A percentile compares a stretch with the other conserved stretches of the same genome.
These are phyloP conservation scores for Acacia confusa DNA, from an alignment of 306 rosid genomes.

Conservation along the genomic window DNA sequence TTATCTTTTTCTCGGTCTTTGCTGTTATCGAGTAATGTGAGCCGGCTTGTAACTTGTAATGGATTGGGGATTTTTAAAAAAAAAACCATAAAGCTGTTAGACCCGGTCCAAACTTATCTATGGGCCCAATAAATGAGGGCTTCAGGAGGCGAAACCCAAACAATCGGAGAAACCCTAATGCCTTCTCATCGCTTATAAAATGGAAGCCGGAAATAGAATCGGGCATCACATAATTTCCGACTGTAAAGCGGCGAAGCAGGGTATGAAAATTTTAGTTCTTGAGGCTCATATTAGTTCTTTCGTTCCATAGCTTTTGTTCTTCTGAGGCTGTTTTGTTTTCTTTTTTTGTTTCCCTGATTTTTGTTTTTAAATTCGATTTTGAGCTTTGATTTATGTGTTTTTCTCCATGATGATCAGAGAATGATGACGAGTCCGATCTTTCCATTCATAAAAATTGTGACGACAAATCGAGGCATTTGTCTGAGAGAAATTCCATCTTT, in stretches of 20 bases:
- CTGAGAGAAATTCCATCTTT: constrained; percentile 59
- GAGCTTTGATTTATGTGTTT: constrained; percentile 12
- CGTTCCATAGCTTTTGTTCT: neutral
- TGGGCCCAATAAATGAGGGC: neutral
- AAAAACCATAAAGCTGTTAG: neutral
- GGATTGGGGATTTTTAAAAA: fast-evolving
- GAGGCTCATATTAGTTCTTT: too few species aligned
- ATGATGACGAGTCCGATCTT: constrained; percentile 87
- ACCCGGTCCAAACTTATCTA: neutral
- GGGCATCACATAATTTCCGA: too few species aligned
- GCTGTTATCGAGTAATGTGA: neutral
- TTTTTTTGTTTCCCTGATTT: neutral
- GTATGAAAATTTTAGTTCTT: too few species aligned
- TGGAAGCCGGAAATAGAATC: neutral
- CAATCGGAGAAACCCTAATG: constrained; percentile 3
- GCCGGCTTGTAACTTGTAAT: neutral
- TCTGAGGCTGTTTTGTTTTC: neutral
- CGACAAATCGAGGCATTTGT: constrained; percentile 95
- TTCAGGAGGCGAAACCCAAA: neutral
- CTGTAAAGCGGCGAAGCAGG: neutral
- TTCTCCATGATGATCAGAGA: constrained; percentile 70
- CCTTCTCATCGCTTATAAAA: constrained; percentile 8
- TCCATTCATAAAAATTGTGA: constrained; percentile 67
- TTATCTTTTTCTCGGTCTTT: neutral
- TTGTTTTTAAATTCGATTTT: neutral